Percentiles rank a stretch among this genome's conserved stretches.
Conservation (phyloP, 768 basidiomycete species). For the Calocera viscosa region DNA sequence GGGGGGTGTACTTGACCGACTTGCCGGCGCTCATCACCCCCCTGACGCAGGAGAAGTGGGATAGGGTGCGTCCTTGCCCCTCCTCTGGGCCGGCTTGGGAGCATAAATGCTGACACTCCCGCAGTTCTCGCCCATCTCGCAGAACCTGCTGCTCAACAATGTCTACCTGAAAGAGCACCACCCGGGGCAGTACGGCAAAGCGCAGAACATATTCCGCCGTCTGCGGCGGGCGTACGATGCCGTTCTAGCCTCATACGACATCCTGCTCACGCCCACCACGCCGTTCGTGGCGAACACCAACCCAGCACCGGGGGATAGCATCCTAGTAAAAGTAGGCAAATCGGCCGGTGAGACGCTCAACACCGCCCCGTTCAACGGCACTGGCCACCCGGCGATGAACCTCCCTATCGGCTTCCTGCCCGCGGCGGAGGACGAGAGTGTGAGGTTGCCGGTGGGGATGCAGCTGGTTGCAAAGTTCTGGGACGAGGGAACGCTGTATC, state of each 20-base stretch:
- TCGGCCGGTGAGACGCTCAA: slow-evolving; percentile 24
- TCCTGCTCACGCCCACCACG: slow-evolving; percentile 31
- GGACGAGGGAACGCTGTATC: neutral
- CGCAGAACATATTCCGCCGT: slow-evolving; percentile 31
- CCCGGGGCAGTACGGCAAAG: slow-evolving; percentile 27
- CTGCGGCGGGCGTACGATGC: slow-evolving; percentile 28
- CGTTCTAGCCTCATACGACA: slow-evolving; percentile 23
- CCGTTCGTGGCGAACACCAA: slow-evolving; percentile 28
- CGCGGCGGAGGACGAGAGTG: slow-evolving; percentile 27
- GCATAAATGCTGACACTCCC: slow-evolving; percentile 14
- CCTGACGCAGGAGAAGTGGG: slow-evolving; percentile 32
- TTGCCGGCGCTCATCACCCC: slow-evolving; percentile 25
- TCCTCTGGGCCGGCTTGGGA: neutral
- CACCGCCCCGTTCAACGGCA: slow-evolving; percentile 22
- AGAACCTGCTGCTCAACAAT: slow-evolving; percentile 20
- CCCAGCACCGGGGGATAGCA: slow-evolving; percentile 19
- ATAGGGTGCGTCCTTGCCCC: slow-evolving; percentile 22
- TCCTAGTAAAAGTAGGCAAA: slow-evolving; percentile 26
- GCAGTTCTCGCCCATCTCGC: slow-evolving; percentile 17
- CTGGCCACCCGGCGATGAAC: slow-evolving; percentile 35
- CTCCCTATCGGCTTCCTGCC: slow-evolving; percentile 33
- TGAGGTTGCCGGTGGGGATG: slow-evolving; percentile 35
- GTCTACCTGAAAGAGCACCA: slow-evolving; percentile 26
- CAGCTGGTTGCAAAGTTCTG: slow-evolving; percentile 29
- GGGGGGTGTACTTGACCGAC: slow-evolving; percentile 29